These are phyloP conservation scores for Hypomyces perniciosus DNA, from an alignment of 2,329 filamentous ascomycete species.

Conservation along the genomic window DNA sequence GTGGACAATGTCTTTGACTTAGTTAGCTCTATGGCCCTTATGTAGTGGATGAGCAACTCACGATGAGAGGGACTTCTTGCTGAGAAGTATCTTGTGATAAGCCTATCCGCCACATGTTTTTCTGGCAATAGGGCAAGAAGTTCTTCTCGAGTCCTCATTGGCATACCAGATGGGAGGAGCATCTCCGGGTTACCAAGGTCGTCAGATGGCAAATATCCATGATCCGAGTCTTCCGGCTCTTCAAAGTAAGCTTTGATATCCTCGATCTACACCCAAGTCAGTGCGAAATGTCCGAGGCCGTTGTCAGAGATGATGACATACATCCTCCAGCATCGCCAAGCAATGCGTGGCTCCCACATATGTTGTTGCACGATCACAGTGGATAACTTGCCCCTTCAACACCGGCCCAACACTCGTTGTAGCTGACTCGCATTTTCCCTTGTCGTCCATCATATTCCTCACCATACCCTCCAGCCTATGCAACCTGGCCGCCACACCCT, in stretches of 20 bases:
- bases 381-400: conserved; percentile 37
- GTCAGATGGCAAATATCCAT: conserved; percentile 27
- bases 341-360: conserved; percentile 57
- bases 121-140: conserved; percentile 44
- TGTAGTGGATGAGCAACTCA: conserved; percentile 23
- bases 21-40: not conserved
- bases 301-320: conserved; percentile 20
- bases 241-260: conserved; percentile 54
- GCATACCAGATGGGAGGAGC: conserved; percentile 35
- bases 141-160: conserved; percentile 38
- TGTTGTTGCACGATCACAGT: conserved; percentile 37
- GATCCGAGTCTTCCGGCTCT: conserved; percentile 34
- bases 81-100: conserved; percentile 49
- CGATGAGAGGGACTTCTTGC: conserved; percentile 47
- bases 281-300: not conserved
- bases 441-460: conserved; percentile 46
- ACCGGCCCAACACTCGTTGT: conserved; percentile 17
- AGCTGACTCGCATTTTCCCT: conserved; percentile 18
- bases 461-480: conserved; percentile 53
- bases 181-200: conserved; percentile 36
- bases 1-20: conserved; percentile 44
- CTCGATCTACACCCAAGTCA: conserved; percentile 41
- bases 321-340: conserved; percentile 55
- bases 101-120: conserved; percentile 39
- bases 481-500: conserved; percentile 49